Percentiles rank a stretch among this genome's conserved stretches.
These are phyloP conservation scores for Colletotrichum echinochloae DNA, from an alignment of 2,329 filamentous ascomycete species.

Conservation along the genomic window DNA sequence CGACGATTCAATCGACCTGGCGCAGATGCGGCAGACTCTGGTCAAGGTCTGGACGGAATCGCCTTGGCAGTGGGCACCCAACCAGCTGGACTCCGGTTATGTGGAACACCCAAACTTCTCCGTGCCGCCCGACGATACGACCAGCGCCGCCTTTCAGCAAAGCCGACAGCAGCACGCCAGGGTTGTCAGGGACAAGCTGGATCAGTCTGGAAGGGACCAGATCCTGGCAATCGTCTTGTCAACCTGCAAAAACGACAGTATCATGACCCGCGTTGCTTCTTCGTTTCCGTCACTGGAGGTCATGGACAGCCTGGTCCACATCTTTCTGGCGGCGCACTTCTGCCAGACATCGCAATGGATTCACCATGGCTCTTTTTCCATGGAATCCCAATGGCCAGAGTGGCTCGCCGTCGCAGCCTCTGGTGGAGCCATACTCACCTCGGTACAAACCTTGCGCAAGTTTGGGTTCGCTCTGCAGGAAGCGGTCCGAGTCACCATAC, in stretches of 20 bases:
- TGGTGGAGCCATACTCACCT: slow-evolving; percentile 69
- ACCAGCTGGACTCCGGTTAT: slow-evolving; percentile 57
- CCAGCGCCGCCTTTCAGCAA: slow-evolving; percentile 54
- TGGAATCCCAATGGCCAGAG: slow-evolving; percentile 67
- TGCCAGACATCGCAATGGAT: slow-evolving; percentile 71
- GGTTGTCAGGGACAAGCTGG: slow-evolving; percentile 58
- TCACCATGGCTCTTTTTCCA: slow-evolving; percentile 69
- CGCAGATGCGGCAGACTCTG: slow-evolving; percentile 60
- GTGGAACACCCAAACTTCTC: slow-evolving; percentile 60
- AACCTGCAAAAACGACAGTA: slow-evolving; percentile 64
- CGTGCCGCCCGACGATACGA: slow-evolving; percentile 54
- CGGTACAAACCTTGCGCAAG: slow-evolving; percentile 68
- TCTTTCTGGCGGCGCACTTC: slow-evolving; percentile 68
- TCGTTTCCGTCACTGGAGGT: slow-evolving; percentile 73
- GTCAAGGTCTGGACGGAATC: slow-evolving; percentile 63
- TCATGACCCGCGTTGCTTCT: slow-evolving; percentile 64
- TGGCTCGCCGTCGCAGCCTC: slow-evolving; percentile 71
- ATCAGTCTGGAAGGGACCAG: slow-evolving; percentile 66
- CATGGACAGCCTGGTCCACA: slow-evolving; percentile 71
- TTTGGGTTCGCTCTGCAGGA: slow-evolving; percentile 70
- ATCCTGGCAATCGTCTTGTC: slow-evolving; percentile 73
- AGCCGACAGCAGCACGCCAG: slow-evolving; percentile 53
- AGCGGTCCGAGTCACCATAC: slow-evolving; percentile 56
- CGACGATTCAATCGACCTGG: slow-evolving; percentile 57
- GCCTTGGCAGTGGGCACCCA: slow-evolving; percentile 63